Conservation (phyloP, 2,329 filamentous ascomycete genomes). For the Ophiostoma pallidulum region DNA sequence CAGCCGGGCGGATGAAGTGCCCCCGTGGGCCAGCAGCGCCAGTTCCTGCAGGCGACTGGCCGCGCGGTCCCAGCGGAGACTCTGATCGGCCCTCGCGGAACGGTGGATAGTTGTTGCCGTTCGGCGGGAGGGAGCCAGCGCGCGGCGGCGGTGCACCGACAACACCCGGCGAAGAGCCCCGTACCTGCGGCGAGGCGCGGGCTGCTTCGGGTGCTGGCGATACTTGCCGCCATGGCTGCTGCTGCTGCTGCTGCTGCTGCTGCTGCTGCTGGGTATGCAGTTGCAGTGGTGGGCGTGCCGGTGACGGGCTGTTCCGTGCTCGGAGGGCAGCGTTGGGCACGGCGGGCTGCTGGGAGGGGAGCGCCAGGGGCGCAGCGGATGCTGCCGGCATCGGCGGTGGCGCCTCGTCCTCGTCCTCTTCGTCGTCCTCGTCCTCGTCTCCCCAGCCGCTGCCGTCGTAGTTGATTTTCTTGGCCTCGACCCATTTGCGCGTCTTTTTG, state of each 20-base stretch:
- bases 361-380: slow-evolving; percentile 7
- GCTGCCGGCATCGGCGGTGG: background rate
- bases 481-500: slow-evolving; percentile 89
- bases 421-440: slow-evolving; percentile 55
- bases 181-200: slow-evolving; percentile 15
- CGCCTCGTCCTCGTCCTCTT: slow-evolving; percentile 43
- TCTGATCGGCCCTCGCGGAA: slow-evolving; percentile 29
- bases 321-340: too few species aligned
- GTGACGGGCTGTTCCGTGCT: slow-evolving; percentile 16
- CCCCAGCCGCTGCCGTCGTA: slow-evolving; percentile 97
- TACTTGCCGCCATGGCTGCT: slow-evolving; percentile 7
- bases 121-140: slow-evolving; percentile 20
- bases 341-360: slow-evolving; percentile 4
- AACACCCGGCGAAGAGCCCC: background rate
- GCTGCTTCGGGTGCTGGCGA: slow-evolving; percentile 16
- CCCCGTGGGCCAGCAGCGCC: slow-evolving; percentile 31
- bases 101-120: slow-evolving; percentile 22
- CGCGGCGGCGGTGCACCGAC: background rate
- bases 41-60: slow-evolving; percentile 19
- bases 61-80: slow-evolving; percentile 29
- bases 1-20: slow-evolving; percentile 62
- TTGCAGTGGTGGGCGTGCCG: slow-evolving; percentile 17
- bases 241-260: slow-evolving; percentile 13
- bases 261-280: slow-evolving; percentile 15
- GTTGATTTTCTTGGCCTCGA: slow-evolving; percentile 73